Conservation (phyloP, 345 rosid species). For the Acer saccharum region DNA sequence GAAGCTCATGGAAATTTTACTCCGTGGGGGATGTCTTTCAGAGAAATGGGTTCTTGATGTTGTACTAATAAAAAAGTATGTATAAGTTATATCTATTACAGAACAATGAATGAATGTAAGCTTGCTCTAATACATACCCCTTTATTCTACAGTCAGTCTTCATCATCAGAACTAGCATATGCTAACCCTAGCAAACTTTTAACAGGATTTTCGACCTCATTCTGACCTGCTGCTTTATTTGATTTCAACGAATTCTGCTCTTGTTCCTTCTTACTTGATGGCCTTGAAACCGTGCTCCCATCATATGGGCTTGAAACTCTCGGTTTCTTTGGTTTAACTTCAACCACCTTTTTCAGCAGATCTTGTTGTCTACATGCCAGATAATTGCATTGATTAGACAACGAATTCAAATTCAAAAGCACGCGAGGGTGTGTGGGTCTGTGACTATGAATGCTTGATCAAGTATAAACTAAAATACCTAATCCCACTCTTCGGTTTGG, state of each 20-base stretch:
- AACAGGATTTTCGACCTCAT: slow-evolving; percentile 41
- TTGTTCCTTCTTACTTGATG: slow-evolving; percentile 21
- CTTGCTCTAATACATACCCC: not conserved
- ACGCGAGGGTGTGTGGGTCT: not conserved
- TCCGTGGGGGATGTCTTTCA: slow-evolving; percentile 56
- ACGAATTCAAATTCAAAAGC: not conserved
- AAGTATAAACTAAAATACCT: slow-evolving; percentile 44
- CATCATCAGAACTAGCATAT: slow-evolving; percentile 89
- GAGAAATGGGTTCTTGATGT: slow-evolving; percentile 29
- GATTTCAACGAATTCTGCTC: slow-evolving; percentile 23
- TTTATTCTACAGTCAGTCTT: slow-evolving; percentile 27
- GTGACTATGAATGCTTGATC: no score
- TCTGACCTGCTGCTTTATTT: slow-evolving; percentile 30
- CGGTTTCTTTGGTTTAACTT: slow-evolving; percentile 76
- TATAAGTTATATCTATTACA: not conserved
- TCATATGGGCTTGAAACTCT: slow-evolving; percentile 40
- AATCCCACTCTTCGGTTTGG: slow-evolving; percentile 92
- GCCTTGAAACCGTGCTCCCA: not conserved
- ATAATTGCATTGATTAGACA: not conserved
- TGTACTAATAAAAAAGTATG: not conserved
- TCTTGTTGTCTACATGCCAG: slow-evolving; percentile 71
- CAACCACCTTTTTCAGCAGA: slow-evolving; percentile 83
- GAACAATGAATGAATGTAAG: slow-evolving; percentile 6
- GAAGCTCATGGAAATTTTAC: slow-evolving; percentile 69
- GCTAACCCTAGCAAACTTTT: slow-evolving; percentile 79